A percentile compares a stretch with the other conserved stretches of the same genome.
Conservation (phyloP, 768 basidiomycete species). For the Lactarius evosmus region DNA sequence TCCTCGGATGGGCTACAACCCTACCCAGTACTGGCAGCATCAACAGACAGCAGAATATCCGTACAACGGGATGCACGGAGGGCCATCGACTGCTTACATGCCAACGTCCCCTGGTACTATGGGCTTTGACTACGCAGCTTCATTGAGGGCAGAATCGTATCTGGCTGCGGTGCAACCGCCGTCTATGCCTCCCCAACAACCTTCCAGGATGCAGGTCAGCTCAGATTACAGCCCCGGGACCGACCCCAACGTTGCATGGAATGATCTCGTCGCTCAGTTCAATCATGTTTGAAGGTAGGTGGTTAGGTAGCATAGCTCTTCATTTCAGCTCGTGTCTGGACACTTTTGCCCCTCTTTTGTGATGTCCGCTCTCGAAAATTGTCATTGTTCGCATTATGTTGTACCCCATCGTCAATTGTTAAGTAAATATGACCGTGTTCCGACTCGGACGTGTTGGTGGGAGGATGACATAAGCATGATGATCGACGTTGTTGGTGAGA, state of each 20-base stretch:
- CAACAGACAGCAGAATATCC: conserved; percentile 20
- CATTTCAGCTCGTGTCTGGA: conserved; percentile 2
- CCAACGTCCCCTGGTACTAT: conserved; percentile 23
- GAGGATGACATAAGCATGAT: conserved; percentile 14
- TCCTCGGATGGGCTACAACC: conserved; percentile 21
- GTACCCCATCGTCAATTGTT: conserved; percentile 18
- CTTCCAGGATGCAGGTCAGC: conserved; percentile 20
- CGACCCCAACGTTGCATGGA: conserved; percentile 29
- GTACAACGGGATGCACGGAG: conserved; percentile 20
- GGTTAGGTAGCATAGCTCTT: neutral
- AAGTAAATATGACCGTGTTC: conserved; percentile 12
- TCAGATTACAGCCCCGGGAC: conserved; percentile 24
- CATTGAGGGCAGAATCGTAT: conserved; percentile 26
- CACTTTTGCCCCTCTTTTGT: neutral
- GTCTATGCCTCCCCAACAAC: conserved; percentile 14
- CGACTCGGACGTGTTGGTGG: neutral
- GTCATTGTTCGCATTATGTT: conserved; percentile 20
- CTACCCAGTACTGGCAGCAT: conserved; percentile 28
- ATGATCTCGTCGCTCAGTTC: conserved; percentile 28
- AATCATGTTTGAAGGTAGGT: conserved; percentile 25
- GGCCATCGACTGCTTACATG: conserved; percentile 10
- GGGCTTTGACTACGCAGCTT: conserved; percentile 28
- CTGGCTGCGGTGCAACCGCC: conserved; percentile 12
- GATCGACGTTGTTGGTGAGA: too few relatives aligned
- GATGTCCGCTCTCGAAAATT: neutral